Base-by-base conservation (phyloP, 176 grass and related monocot species). In the Saccharum officinarum region DNA sequence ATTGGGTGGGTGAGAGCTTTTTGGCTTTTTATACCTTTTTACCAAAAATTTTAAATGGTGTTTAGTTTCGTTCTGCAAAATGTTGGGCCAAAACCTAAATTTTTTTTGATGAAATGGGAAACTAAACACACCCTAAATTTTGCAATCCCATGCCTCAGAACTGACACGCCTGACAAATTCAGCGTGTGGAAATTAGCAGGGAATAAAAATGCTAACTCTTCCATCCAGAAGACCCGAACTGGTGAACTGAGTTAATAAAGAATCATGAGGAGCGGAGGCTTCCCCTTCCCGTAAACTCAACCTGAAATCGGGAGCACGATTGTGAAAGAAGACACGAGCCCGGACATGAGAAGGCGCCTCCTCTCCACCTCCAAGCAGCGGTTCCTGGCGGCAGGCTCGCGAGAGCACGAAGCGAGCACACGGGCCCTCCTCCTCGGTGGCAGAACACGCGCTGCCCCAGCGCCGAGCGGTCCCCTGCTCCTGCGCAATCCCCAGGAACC, bases 271-370 rank as follows among this genome's bases (percentile, higher is more conserved):
- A 6, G 20, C 15, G 25, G 41, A 1, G 81, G 46, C 50, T 31
- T 59, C 34, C 47, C 23, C 4, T 59, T 57, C 34, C 47, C 17
- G 2, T 59, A 11, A 34, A 54, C 38, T 5, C 3, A 30, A 98
- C 93, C 91, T 73, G 91, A 59, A 80, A 42, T 36, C 10, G 91
- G 89, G 61, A 90, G 83, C 10, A 75, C 71, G 34, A 95, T 68
- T 31, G 52, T 52, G 10, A 95, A 89, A 36, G 86, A 92, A 71
- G 87, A 80, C 64, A 78, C 70, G 71, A 95, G 88, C 76, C 86
- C 86, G 57, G 82, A 85, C 31, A 98, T 82, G 81, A 98, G 11
- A 46, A 98, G 83, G 82, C 80, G 75, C 88, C 97, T 87, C 85
- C 97, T 94, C 67, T 86, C 80, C 67, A 89, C 87, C 79, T 86